Conservation (phyloP, 805 yeast species). For the Candida oleophila region DNA sequence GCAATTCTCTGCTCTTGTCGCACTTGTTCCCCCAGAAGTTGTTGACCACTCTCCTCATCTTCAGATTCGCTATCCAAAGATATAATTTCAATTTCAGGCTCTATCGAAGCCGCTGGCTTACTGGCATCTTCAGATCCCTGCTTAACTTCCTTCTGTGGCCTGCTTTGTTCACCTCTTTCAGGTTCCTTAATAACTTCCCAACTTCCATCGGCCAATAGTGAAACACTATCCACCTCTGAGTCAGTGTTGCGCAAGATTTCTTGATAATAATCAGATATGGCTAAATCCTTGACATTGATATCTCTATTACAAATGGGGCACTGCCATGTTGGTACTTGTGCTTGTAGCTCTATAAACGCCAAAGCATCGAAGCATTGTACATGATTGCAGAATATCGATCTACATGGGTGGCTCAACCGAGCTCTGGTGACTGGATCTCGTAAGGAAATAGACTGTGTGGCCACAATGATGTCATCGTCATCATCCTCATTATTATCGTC, state of each 20-base stretch:
- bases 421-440: slow-evolving; percentile 78
- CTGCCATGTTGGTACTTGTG: slow-evolving; percentile 78
- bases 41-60: slow-evolving; percentile 23
- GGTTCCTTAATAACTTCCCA: slow-evolving; percentile 50
- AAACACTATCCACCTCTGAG: slow-evolving; percentile 62
- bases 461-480: slow-evolving; percentile 72
- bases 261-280: slow-evolving; percentile 69
- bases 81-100: slow-evolving; percentile 40
- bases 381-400: slow-evolving; percentile 73
- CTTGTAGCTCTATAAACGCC: slow-evolving; percentile 71
- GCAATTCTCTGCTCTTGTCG: too few species aligned
- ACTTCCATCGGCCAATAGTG: slow-evolving; percentile 66
- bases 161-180: slow-evolving; percentile 10
- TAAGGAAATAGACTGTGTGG: slow-evolving; percentile 63
- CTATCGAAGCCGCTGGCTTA: not conserved
- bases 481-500: slow-evolving; percentile 38
- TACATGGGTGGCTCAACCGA: slow-evolving; percentile 68
- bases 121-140: not conserved
- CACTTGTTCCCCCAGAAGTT: too few species aligned
- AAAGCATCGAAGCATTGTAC: slow-evolving; percentile 85
- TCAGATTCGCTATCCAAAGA: slow-evolving; percentile 52
- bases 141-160: not conserved
- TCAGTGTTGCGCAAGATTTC: slow-evolving; percentile 57
- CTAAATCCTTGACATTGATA: slow-evolving; percentile 56
- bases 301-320: slow-evolving; percentile 77